These are phyloP conservation scores for Myxozyma neotropica DNA, from an alignment of 805 yeast genomes.

Conservation along the genomic window DNA sequence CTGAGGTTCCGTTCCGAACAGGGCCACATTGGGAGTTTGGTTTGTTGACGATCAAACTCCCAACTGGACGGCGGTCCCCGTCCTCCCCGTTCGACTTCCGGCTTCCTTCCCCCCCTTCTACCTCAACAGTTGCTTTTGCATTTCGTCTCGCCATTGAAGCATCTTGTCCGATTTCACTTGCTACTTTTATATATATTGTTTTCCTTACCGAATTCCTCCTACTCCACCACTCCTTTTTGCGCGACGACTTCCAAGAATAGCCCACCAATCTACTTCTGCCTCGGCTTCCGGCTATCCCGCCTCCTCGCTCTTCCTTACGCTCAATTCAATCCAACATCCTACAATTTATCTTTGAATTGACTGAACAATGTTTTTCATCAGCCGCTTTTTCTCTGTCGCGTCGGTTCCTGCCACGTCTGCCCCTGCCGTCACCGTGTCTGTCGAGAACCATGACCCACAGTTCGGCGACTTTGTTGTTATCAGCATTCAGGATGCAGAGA, in stretches of 20 bases:
- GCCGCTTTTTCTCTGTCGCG: constrained; percentile 6
- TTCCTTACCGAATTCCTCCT: no score
- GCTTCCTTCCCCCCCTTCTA: neutral
- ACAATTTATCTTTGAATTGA: no score
- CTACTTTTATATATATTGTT: no score
- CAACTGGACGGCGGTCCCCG: constrained; percentile 13
- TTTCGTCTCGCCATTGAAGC: no score
- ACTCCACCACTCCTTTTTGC: neutral
- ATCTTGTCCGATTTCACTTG: no score
- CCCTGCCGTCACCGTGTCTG: neutral
- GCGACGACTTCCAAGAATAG: neutral
- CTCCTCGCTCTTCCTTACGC: no score
- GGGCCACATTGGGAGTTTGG: constrained; percentile 16
- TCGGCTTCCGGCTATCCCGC: neutral
- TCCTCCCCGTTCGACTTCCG: neutral
- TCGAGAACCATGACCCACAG: constrained; percentile 7
- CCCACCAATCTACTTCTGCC: neutral
- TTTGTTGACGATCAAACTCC: constrained; percentile 12
- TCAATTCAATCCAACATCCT: no score
- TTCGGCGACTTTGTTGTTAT: constrained; percentile 16
- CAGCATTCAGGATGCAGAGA: constrained; percentile 15
- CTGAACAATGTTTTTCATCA: constrained; percentile 5
- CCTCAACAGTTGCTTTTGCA: neutral
- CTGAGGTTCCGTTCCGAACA: neutral
- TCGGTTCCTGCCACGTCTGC: constrained; percentile 1